Base-by-base conservation (phyloP, 2,329 filamentous ascomycete genomes). In the Paecilomyces formosus region DNA sequence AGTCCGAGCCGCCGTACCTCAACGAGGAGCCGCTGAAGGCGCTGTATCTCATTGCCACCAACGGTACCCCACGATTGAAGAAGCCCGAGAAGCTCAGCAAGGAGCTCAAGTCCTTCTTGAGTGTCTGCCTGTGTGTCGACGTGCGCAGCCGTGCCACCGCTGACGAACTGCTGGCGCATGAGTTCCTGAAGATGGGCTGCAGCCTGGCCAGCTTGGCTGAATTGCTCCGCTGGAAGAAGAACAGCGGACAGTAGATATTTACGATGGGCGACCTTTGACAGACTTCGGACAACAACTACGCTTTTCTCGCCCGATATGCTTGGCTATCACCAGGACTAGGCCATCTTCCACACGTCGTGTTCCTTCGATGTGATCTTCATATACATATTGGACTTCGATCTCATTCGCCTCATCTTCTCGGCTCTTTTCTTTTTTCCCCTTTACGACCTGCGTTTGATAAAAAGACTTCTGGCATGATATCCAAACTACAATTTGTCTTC, bases 11-110 rank as follows among this genome's bases (percentile, higher is more conserved):
- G 5, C 94, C 94, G 0, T 99, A 99, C 74, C 85, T 97, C 39
- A 97, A 97, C 76, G 94, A 97, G 76, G 93, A 97, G 76, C 94
- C 94, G 0, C 84, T 99, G 58, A 97, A 97, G 81, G 94, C 94
- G 7, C 83, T 99, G 53, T 99, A 96, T 74, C 84, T 99, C 62
- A 99, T 99, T 72, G 94, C 94, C 54, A 99, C 94, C 58, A 97
- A 97, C 78, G 94, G 94, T 65, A 97, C 94, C 2, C 94, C 94
- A 22, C 87, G 92, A 59, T 84, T 99, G 63, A 99, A 99, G 88
- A 96, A 97, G 78, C 93, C 94, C 0, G 93, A 99, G 78, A 96
- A 96, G 79, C 84, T 97, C 61, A 95, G 90, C 79, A 97, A 96
- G 81, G 94, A 97, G 77, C 85, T 99, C 66, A 97, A 97, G 81